A percentile compares a stretch with the other conserved stretches of the same genome.
phyloP scores from a whole-genome alignment of 129 eudicot species.

The Chrysanthemum makinoi region DNA sequence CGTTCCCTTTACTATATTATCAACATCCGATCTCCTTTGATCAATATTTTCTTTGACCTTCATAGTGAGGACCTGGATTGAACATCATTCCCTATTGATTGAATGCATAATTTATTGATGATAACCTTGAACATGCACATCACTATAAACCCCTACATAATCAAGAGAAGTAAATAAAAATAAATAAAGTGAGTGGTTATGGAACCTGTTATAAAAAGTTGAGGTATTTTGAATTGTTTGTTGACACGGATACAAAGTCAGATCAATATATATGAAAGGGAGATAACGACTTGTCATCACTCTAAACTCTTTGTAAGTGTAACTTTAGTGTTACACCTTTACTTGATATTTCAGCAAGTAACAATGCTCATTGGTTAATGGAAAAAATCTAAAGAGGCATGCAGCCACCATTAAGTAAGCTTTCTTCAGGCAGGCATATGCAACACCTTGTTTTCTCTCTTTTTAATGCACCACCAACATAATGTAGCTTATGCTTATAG shows the following conservation, averaged over 20 bases:
- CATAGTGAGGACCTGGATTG: no score
- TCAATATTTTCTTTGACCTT: no score
- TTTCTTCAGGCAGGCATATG: slow-evolving; percentile 35
- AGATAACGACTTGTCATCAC: slow-evolving; percentile 35
- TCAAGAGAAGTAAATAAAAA: no score
- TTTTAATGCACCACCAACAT: slow-evolving; percentile 13
- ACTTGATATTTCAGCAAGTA: slow-evolving; percentile 36
- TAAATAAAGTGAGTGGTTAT: no score
- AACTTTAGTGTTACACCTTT: slow-evolving; percentile 32
- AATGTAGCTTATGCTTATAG: neutral
- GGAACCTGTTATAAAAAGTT: no score
- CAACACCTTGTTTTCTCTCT: slow-evolving; percentile 5
- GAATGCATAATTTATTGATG: no score
- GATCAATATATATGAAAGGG: slow-evolving; percentile 6
- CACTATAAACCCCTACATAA: no score
- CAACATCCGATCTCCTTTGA: no score
- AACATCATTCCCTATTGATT: no score
- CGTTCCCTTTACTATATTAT: no score
- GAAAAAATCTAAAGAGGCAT: slow-evolving; percentile 15
- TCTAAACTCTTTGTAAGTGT: slow-evolving; percentile 33
- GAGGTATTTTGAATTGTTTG: no score
- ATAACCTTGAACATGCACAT: no score
- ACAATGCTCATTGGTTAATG: slow-evolving; percentile 14
- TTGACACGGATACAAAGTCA: slow-evolving; percentile 25
- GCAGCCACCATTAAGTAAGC: slow-evolving; percentile 62